These are phyloP conservation scores for Hypsizygus marmoreus DNA, from an alignment of 768 basidiomycete species.

Conservation along the genomic window DNA sequence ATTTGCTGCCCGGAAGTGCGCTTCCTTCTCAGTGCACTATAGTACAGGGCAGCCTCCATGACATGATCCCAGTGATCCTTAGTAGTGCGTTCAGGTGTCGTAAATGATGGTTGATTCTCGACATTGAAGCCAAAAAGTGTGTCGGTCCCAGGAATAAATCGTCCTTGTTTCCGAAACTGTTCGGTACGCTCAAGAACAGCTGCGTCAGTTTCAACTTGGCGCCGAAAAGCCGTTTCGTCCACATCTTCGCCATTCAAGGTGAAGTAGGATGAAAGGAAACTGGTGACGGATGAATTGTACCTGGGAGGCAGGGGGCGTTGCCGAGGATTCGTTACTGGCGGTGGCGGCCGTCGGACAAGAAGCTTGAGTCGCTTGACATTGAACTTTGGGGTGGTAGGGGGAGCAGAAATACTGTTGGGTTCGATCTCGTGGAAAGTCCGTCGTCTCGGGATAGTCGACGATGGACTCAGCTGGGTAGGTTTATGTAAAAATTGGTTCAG, in stretches of 20 bases:
- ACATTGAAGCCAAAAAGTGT: constrained; percentile 30
- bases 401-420: constrained; percentile 11
- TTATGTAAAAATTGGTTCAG: no score
- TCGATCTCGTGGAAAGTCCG: neutral
- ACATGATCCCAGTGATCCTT: constrained; percentile 63
- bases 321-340: constrained; percentile 60
- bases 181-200: constrained; percentile 34
- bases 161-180: constrained; percentile 35
- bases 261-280: constrained; percentile 65
- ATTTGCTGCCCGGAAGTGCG: constrained; percentile 38
- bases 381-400: constrained; percentile 24
- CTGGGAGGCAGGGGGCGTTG: constrained; percentile 62
- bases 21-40: constrained; percentile 26
- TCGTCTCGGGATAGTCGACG: constrained; percentile 6
- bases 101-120: constrained; percentile 23
- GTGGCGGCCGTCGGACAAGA: constrained; percentile 66
- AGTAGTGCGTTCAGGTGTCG: constrained; percentile 33
- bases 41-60: constrained; percentile 44
- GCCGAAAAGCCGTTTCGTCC: constrained; percentile 30
- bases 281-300: constrained; percentile 53
- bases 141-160: constrained; percentile 42
- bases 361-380: constrained; percentile 66
- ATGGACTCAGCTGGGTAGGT: constrained; percentile 7
- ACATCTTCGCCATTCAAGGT: constrained; percentile 53
- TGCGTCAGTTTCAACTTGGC: constrained; percentile 31